Percentiles rank a stretch among this genome's conserved stretches.
Evolutionary conservation across 2,329 filamentous ascomycete species (phyloP).

Genomic region (Penicillium oxalicum): DNA sequence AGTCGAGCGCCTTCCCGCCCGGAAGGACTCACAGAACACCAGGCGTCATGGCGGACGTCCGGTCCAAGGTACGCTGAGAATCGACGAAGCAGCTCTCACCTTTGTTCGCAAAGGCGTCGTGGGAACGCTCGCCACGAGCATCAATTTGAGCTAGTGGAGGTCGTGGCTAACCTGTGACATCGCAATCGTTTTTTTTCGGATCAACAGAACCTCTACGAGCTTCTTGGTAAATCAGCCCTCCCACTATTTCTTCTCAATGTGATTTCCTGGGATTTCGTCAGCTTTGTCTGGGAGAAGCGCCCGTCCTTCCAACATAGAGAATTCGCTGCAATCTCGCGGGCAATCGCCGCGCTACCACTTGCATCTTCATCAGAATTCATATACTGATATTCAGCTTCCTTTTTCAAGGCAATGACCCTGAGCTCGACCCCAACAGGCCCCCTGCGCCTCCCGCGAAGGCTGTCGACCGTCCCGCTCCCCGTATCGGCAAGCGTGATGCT

Average conservation of each 20-base stretch:
- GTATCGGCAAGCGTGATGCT: constrained; percentile 81
- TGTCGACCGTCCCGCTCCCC: constrained; percentile 73
- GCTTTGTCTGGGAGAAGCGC: too few species aligned
- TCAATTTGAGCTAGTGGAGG: constrained; percentile 4
- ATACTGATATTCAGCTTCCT: constrained; percentile 26
- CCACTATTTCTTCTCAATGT: not conserved
- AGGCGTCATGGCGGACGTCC: constrained; percentile 49
- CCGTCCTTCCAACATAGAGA: too few species aligned
- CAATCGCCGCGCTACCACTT: constrained; percentile 5
- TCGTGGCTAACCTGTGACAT: constrained; percentile 19
- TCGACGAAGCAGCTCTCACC: constrained; percentile 2
- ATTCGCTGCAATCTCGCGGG: not conserved
- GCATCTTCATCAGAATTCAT: constrained; percentile 2
- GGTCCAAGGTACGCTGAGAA: constrained; percentile 45
- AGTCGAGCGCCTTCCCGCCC: constrained; percentile 42
- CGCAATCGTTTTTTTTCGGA: constrained; percentile 10
- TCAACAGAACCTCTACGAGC: constrained; percentile 87
- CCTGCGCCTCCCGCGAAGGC: constrained; percentile 77
- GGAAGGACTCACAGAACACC: constrained; percentile 44
- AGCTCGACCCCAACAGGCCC: constrained; percentile 66
- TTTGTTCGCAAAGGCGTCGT: constrained; percentile 9
- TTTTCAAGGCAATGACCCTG: constrained; percentile 59
- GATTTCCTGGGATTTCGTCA: not conserved
- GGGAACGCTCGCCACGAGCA: not conserved
- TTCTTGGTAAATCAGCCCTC: constrained; percentile 69